Conservation (phyloP, 202 grass and related monocot species). For the Schoenoplectus triqueter region DNA sequence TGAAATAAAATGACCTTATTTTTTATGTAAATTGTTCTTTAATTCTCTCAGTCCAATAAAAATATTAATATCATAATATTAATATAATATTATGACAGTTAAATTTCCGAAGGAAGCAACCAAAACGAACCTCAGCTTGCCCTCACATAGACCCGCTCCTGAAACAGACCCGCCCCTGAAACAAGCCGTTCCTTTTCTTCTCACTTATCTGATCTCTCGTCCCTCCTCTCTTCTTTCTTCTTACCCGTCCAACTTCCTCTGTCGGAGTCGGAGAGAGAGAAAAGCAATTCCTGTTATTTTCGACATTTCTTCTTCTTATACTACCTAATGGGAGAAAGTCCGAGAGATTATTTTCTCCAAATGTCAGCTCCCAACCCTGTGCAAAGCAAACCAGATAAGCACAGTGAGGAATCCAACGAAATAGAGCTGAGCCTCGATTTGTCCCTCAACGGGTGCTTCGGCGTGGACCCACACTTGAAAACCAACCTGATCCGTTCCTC, state of each 20-base stretch:
- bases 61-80: no score
- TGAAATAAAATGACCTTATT: no score
- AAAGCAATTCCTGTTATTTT: not conserved
- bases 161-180: no score
- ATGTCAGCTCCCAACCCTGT: constrained; percentile 8
- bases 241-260: not conserved
- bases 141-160: no score
- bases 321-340: constrained; percentile 16
- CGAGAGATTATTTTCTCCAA: constrained; percentile 32
- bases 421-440: constrained; percentile 69
- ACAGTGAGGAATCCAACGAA: constrained; percentile 39
- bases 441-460: constrained; percentile 66
- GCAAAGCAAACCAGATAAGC: constrained; percentile 20
- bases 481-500: constrained; percentile 54
- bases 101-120: no score
- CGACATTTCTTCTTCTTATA: not conserved
- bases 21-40: no score
- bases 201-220: not conserved
- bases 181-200: not conserved
- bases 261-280: not conserved
- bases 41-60: no score
- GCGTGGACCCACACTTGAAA: constrained; percentile 39
- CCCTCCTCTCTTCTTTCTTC: not conserved
- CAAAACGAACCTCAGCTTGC: no score
- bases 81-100: no score